Conservation (phyloP, 176 grass and related monocot species). For the Bothriochloa decipiens region DNA sequence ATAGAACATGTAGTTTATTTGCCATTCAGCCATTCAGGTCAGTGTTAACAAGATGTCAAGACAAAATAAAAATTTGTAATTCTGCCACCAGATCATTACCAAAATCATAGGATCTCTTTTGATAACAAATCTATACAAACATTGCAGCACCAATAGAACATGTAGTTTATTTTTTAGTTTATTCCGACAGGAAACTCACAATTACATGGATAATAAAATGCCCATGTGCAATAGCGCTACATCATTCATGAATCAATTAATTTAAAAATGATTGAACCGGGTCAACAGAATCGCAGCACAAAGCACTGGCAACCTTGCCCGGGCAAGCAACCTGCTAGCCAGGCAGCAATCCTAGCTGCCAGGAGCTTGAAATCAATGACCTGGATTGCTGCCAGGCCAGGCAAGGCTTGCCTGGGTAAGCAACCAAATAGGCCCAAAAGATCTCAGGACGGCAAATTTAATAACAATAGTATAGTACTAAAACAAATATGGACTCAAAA, state of each 20-base stretch:
- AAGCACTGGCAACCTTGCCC: not conserved
- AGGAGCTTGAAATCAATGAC: not conserved
- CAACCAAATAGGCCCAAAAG: not conserved
- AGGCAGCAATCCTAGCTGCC: not conserved
- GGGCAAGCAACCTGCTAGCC: not conserved
- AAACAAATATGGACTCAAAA: slow-evolving; percentile 5
- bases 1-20: not conserved
- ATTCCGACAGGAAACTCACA: not conserved
- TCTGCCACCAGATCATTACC: not conserved
- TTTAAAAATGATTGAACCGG: not conserved
- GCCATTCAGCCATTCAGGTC: not conserved
- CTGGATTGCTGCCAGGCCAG: not conserved
- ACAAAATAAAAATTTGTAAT: not conserved
- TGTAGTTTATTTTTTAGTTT: not conserved
- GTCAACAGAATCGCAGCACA: not conserved
- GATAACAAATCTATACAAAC: slow-evolving; percentile 8
- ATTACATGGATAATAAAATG: slow-evolving; percentile 2
- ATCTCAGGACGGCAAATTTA: not conserved
- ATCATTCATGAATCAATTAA: not conserved
- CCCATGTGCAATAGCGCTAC: not conserved
- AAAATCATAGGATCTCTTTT: not conserved
- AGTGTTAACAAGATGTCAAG: not conserved
- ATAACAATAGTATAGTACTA: not conserved
- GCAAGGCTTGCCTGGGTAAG: not conserved
- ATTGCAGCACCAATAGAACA: not conserved